Conservation (phyloP, 1,139 yeast species). For the Candida neerlandica region DNA sequence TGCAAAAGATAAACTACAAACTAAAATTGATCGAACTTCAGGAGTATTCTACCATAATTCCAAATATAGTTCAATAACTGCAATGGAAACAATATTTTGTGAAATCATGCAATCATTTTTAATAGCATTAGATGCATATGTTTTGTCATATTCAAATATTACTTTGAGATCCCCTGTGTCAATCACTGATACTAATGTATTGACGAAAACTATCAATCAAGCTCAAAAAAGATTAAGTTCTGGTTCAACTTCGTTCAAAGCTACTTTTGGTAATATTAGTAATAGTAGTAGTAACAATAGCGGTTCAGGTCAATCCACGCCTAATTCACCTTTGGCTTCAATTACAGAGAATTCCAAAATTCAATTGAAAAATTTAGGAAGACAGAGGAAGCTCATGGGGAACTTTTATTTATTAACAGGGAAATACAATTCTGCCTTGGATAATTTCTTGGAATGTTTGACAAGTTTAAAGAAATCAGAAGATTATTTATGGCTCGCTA, state of each 20-base stretch:
- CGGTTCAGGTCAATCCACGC: background rate
- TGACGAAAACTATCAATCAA: slow-evolving; percentile 54
- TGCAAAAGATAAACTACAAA: slow-evolving; percentile 32
- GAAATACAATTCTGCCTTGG: slow-evolving; percentile 67
- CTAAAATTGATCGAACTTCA: slow-evolving; percentile 2
- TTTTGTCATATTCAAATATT: slow-evolving; percentile 69
- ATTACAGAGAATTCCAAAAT: slow-evolving; percentile 25
- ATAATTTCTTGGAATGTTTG: slow-evolving; percentile 73
- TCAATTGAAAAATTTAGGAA: slow-evolving; percentile 52
- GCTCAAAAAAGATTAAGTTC: slow-evolving; percentile 48
- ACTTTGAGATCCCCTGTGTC: slow-evolving; percentile 76
- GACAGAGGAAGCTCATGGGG: slow-evolving; percentile 76
- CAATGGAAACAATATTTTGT: slow-evolving; percentile 71
- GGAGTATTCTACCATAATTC: slow-evolving; percentile 29
- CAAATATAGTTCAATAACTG: slow-evolving; percentile 30
- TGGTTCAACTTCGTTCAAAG: slow-evolving; percentile 41
- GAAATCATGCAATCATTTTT: slow-evolving; percentile 70
- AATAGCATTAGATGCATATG: slow-evolving; percentile 63
- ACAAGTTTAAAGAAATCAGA: slow-evolving; percentile 58
- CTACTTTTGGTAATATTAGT: slow-evolving; percentile 24
- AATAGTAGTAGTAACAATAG: no score
- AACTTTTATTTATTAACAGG: slow-evolving; percentile 82
- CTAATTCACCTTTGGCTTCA: slow-evolving; percentile 11
- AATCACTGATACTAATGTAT: slow-evolving; percentile 51
- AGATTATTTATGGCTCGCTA: slow-evolving; percentile 87